Percentiles rank a stretch among this genome's conserved stretches.
Conservation (phyloP, 768 basidiomycete genomes). For the Naganishia kalamii region DNA sequence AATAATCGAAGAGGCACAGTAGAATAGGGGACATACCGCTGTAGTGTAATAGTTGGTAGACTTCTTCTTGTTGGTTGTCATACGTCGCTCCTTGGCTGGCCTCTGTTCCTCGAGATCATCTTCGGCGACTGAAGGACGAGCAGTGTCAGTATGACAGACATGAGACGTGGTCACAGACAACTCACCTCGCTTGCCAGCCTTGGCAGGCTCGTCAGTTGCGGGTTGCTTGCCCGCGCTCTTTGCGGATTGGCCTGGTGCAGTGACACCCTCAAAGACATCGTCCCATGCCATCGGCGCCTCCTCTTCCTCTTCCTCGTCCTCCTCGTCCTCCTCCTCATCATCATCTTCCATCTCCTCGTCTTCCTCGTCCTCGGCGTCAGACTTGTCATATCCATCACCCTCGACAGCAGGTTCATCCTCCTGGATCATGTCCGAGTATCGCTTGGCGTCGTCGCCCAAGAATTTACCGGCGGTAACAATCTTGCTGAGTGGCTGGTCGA, state of each 20-base stretch:
- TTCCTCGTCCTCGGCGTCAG: constrained; percentile 42
- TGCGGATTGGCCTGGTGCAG: constrained; percentile 28
- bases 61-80: constrained; percentile 96
- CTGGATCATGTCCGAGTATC: constrained; percentile 52
- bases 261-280: constrained; percentile 37
- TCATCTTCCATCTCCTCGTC: constrained; percentile 46
- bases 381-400: constrained; percentile 38
- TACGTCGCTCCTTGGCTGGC: constrained; percentile 61
- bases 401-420: constrained; percentile 36
- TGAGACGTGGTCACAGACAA: background rate
- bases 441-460: constrained; percentile 71
- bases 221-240: constrained; percentile 7
- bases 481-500: constrained; percentile 77
- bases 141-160: background rate
- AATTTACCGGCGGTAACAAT: constrained; percentile 86
- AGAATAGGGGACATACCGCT: constrained; percentile 41
- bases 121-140: constrained; percentile 38
- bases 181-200: constrained; percentile 36
- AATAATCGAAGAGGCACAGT: background rate
- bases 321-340: constrained; percentile 27
- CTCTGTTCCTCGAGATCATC: constrained; percentile 51
- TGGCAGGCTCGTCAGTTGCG: constrained; percentile 22
- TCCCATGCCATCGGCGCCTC: constrained; percentile 17
- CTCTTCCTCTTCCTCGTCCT: constrained; percentile 20
- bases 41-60: constrained; percentile 79